Evolutionary conservation across 495 filamentous ascomycete genomes (phyloP).

Genomic region (Penicillium goetzii): DNA sequence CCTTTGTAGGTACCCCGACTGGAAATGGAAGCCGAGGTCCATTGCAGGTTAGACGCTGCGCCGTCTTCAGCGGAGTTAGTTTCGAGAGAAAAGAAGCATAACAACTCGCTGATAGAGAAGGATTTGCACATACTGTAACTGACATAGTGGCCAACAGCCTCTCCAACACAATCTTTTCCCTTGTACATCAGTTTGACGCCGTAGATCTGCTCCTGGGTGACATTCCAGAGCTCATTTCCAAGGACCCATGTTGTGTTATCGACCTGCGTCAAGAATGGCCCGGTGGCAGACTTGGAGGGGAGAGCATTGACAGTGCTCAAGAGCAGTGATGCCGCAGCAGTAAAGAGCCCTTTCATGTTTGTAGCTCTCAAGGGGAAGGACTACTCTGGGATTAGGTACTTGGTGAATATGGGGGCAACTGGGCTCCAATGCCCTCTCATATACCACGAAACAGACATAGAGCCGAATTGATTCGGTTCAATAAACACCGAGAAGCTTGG

Average conservation of each 20-base stretch:
- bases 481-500: constrained; percentile 1
- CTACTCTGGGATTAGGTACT: not conserved
- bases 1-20: constrained; percentile 3
- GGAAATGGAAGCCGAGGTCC: constrained; percentile 13
- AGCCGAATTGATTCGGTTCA: not conserved
- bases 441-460: not conserved
- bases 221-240: constrained; percentile 11
- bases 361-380: not conserved
- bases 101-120: not conserved
- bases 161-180: constrained; percentile 8
- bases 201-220: constrained; percentile 10
- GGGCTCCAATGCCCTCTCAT: constrained; percentile 1
- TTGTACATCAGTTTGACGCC: constrained; percentile 13
- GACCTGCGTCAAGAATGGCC: constrained; percentile 10
- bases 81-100: not conserved
- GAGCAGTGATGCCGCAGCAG: constrained; percentile 1
- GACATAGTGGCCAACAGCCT: constrained; percentile 11
- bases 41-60: constrained; percentile 10
- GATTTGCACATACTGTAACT: constrained; percentile 5
- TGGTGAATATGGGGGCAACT: not conserved
- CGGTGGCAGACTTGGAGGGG: constrained; percentile 3
- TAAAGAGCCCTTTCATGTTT: not conserved
- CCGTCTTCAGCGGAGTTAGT: not conserved
- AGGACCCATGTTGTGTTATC: constrained; percentile 9
- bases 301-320: not conserved